These are phyloP conservation scores for Whalleya microplaca DNA, from an alignment of 2,329 filamentous ascomycete species.

Conservation along the genomic window DNA sequence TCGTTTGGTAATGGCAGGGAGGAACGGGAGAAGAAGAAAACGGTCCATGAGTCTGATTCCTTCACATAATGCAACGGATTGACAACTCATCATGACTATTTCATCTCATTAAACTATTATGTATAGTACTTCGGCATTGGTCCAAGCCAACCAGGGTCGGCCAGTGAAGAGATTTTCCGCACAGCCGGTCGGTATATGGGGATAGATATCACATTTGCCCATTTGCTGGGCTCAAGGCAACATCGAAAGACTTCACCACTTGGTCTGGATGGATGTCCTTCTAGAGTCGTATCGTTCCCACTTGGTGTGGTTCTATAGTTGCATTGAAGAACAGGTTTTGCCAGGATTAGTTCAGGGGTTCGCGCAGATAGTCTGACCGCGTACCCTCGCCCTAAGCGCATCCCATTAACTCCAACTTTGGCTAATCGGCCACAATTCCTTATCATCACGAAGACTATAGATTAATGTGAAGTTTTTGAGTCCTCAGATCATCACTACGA, in stretches of 20 bases:
- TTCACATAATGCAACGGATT: slow-evolving; percentile 19
- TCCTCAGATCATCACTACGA: neutral
- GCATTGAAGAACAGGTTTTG: neutral
- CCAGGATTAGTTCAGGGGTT: slow-evolving; percentile 1
- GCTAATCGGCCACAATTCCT: slow-evolving; percentile 23
- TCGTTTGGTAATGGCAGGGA: neutral
- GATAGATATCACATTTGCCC: slow-evolving; percentile 5
- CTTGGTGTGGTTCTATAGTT: slow-evolving; percentile 1
- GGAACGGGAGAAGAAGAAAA: neutral
- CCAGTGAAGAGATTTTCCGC: slow-evolving; percentile 22
- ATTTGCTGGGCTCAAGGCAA: too few species aligned
- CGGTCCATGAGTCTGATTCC: slow-evolving; percentile 6
- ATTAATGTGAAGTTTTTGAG: neutral
- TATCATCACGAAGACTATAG: neutral
- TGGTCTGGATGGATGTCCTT: slow-evolving; percentile 1
- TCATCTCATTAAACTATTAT: slow-evolving; percentile 12
- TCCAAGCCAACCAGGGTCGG: slow-evolving; percentile 10
- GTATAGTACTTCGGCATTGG: slow-evolving; percentile 15
- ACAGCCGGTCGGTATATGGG: slow-evolving; percentile 11
- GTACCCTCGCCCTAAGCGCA: slow-evolving; percentile 27
- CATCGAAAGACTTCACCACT: neutral
- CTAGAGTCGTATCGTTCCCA: slow-evolving; percentile 11
- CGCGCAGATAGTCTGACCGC: slow-evolving; percentile 16
- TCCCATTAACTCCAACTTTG: slow-evolving; percentile 37
- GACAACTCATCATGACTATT: slow-evolving; percentile 21